Conservation (phyloP, 352 stramenopile genomes). For the Phytopythium oedochilum region DNA sequence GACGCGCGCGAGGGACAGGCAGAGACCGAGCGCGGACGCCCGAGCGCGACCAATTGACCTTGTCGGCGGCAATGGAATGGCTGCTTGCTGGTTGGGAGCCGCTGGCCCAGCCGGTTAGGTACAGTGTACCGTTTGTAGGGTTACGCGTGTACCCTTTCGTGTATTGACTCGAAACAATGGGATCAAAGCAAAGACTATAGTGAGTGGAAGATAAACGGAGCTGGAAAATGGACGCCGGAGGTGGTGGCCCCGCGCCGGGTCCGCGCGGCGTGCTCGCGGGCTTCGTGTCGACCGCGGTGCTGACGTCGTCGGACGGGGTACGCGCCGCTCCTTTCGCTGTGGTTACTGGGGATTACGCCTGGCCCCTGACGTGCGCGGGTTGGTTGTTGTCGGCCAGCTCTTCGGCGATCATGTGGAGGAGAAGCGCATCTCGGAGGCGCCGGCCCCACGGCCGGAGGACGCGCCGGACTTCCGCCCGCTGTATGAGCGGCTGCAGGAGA, state of each 20-base stretch:
- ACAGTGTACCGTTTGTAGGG: neutral
- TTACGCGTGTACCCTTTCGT: no score
- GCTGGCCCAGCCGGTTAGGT: neutral
- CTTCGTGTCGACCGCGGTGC: constrained; percentile 80
- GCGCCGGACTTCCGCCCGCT: constrained; percentile 58
- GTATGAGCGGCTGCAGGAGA: constrained; percentile 79
- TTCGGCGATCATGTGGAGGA: constrained; percentile 87
- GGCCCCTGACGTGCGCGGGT: neutral
- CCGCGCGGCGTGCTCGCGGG: constrained; percentile 39
- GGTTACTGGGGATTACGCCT: neutral
- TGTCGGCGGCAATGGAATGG: neutral
- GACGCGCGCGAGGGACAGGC: neutral
- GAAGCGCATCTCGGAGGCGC: constrained; percentile 66
- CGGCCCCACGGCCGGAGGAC: constrained; percentile 34
- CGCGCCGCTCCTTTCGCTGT: constrained; percentile 3
- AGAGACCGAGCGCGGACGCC: neutral
- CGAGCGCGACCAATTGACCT: neutral
- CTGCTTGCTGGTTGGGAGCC: constrained; percentile 3
- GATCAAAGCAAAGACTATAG: no score
- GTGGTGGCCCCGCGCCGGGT: constrained; percentile 11
- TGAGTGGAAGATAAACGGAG: no score
- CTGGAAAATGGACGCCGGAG: constrained; percentile 23
- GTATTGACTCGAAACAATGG: no score
- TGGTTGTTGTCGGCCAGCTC: constrained; percentile 48
- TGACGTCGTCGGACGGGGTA: constrained; percentile 84